phyloP scores from a whole-genome alignment of 2,329 filamentous ascomycete genomes.

The Trichoderma sp. region DNA sequence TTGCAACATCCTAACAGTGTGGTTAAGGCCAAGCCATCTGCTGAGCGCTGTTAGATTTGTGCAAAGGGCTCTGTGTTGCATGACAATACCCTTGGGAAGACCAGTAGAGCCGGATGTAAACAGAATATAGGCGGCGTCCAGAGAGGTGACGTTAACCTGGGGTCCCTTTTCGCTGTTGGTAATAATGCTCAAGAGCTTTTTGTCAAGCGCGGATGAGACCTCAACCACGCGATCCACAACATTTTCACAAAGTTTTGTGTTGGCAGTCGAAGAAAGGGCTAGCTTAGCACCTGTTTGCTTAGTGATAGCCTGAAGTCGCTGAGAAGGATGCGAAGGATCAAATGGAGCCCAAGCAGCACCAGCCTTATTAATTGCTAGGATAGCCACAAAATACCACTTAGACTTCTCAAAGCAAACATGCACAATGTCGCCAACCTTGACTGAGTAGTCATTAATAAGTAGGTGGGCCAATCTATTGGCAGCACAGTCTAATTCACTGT shows the following conservation, averaged over 20 bases:
- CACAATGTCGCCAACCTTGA: constrained; percentile 9
- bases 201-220: neutral
- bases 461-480: constrained; percentile 19
- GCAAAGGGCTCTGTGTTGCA: constrained; percentile 12
- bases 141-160: neutral
- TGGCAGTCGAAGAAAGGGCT: constrained; percentile 2
- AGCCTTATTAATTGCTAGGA: constrained; percentile 17
- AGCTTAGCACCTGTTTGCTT: neutral
- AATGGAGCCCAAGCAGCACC: constrained; percentile 21
- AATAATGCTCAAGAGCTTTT: neutral
- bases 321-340: constrained; percentile 16
- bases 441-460: neutral
- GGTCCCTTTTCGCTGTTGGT: neutral
- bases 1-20: neutral
- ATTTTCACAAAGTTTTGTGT: neutral
- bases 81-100: constrained; percentile 4
- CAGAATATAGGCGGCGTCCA: neutral
- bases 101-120: constrained; percentile 17
- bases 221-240: constrained; percentile 5
- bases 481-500: constrained; percentile 19
- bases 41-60: neutral
- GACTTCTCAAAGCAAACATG: constrained; percentile 23
- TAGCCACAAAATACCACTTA: constrained; percentile 20
- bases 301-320: neutral
- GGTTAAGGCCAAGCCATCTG: neutral